Percentiles rank a stretch among this genome's conserved stretches.
Evolutionary conservation across 495 filamentous ascomycete genomes (phyloP).

Genomic region (Aspergillus homomorphus): DNA sequence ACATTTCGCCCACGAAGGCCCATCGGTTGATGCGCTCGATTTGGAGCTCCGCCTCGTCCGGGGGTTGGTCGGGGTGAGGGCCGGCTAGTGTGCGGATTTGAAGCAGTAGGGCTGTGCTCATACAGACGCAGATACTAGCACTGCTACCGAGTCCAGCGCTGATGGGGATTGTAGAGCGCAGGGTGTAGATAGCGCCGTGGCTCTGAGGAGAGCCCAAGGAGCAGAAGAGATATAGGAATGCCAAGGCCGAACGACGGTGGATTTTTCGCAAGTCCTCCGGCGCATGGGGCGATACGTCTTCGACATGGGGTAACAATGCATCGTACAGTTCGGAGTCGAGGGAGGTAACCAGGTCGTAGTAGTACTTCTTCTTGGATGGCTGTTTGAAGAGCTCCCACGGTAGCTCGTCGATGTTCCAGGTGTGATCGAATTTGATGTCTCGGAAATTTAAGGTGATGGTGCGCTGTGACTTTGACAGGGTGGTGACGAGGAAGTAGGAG

Average conservation of each 20-base stretch:
- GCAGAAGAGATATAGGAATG: conserved; percentile 91
- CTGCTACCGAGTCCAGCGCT: conserved; percentile 90
- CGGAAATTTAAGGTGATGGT: conserved; percentile 84
- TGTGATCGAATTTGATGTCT: conserved; percentile 81
- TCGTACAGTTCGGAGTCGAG: conserved; percentile 78
- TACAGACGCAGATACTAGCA: conserved; percentile 85
- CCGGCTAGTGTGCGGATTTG: conserved; percentile 85
- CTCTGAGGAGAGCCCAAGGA: conserved; percentile 77
- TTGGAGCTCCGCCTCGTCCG: conserved; percentile 75
- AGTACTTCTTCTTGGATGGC: conserved; percentile 83
- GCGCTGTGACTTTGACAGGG: conserved; percentile 78
- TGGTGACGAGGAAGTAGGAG: conserved; percentile 91
- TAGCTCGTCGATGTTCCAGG: conserved; percentile 85
- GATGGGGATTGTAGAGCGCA: conserved; percentile 92
- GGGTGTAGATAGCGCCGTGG: conserved; percentile 78
- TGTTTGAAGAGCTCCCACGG: conserved; percentile 80
- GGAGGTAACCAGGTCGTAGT: conserved; percentile 81
- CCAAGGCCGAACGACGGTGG: conserved; percentile 71
- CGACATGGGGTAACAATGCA: conserved; percentile 73
- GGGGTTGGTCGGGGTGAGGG: conserved; percentile 83
- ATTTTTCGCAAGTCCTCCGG: conserved; percentile 68
- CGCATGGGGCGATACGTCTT: conserved; percentile 60
- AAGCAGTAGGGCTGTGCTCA: conserved; percentile 80
- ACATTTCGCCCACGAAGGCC: conserved; percentile 96
- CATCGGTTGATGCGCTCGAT: conserved; percentile 93